Percentiles rank a stretch among this genome's conserved stretches.
Evolutionary conservation across 2,329 filamentous ascomycete species (phyloP).

Genomic region (Apiospora rasikravindrae): DNA sequence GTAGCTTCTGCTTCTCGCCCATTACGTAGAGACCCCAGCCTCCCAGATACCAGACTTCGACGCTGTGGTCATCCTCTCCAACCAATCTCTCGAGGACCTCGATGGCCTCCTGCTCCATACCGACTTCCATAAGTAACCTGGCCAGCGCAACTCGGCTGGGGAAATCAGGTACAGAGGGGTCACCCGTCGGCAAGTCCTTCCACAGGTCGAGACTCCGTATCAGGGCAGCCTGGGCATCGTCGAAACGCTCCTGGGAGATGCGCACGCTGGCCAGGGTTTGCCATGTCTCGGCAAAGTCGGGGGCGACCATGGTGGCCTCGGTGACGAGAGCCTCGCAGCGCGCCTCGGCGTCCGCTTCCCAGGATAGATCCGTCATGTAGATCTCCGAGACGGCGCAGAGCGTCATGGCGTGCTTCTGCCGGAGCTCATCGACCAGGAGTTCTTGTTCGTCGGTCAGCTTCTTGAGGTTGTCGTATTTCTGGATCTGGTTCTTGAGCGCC

Average conservation of each 20-base stretch:
- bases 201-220: conserved; percentile 81
- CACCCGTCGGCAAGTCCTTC: conserved; percentile 76
- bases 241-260: conserved; percentile 81
- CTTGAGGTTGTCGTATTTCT: conserved; percentile 59
- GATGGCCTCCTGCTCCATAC: conserved; percentile 83
- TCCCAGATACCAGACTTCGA: conserved; percentile 96
- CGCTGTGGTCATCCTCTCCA: conserved; percentile 88
- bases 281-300: conserved; percentile 83
- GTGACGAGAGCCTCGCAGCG: conserved; percentile 88
- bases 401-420: conserved; percentile 83
- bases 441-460: conserved; percentile 42
- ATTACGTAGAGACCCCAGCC: conserved; percentile 89
- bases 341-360: conserved; percentile 87
- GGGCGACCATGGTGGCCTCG: conserved; percentile 85
- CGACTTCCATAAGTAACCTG: conserved; percentile 86
- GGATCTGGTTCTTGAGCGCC: conserved; percentile 74
- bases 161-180: conserved; percentile 81
- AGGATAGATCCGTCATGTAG: conserved; percentile 98
- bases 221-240: conserved; percentile 82
- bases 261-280: conserved; percentile 94
- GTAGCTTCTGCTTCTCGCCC: conserved; percentile 68
- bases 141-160: conserved; percentile 83
- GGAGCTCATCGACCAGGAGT: conserved; percentile 66
- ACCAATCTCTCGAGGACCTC: conserved; percentile 84
- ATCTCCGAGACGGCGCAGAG: conserved; percentile 94